phyloP scores from a whole-genome alignment of 1,284 basidiomycete species.

The Melanopsichium pennsylvanicum region DNA sequence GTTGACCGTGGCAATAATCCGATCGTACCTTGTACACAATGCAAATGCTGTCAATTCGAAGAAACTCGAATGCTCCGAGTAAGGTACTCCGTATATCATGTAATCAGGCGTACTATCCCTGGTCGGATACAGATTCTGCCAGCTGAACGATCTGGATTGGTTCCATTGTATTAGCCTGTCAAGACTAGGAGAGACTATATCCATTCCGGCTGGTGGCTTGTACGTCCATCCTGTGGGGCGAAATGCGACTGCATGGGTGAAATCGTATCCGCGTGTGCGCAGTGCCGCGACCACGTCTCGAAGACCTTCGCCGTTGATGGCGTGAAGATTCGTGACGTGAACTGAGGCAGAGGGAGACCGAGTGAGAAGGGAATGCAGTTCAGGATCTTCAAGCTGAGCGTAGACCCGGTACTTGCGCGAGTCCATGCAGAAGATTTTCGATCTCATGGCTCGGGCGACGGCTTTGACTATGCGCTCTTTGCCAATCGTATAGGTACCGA shows the following conservation, averaged over 20 bases:
- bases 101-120: conserved; percentile 76
- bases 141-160: conserved; percentile 75
- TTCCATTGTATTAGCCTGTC: conserved; percentile 71
- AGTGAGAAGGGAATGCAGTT: conserved; percentile 81
- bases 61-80: conserved; percentile 84
- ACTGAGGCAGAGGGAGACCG: conserved; percentile 79
- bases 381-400: conserved; percentile 67
- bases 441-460: conserved; percentile 80
- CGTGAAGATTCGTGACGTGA: conserved; percentile 82
- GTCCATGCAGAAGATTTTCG: conserved; percentile 89
- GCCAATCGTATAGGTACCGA: conserved; percentile 96
- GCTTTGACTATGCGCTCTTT: conserved; percentile 97
- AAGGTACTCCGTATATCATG: conserved; percentile 84
- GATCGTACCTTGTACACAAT: conserved; percentile 79
- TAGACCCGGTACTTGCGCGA: conserved; percentile 65
- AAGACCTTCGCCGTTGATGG: conserved; percentile 80
- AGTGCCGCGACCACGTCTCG: conserved; percentile 73
- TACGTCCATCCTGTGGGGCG: conserved; percentile 94
- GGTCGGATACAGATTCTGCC: conserved; percentile 75
- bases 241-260: conserved; percentile 80
- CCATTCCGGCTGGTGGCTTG: conserved; percentile 75
- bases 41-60: conserved; percentile 80
- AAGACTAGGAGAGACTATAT: conserved; percentile 61
- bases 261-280: conserved; percentile 77
- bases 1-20: conserved; percentile 95